A percentile compares a stretch with the other conserved stretches of the same genome.
phyloP scores from a whole-genome alignment of 371 early-diverging fungal genomes.

The Polyrhizophydium stewartii region DNA sequence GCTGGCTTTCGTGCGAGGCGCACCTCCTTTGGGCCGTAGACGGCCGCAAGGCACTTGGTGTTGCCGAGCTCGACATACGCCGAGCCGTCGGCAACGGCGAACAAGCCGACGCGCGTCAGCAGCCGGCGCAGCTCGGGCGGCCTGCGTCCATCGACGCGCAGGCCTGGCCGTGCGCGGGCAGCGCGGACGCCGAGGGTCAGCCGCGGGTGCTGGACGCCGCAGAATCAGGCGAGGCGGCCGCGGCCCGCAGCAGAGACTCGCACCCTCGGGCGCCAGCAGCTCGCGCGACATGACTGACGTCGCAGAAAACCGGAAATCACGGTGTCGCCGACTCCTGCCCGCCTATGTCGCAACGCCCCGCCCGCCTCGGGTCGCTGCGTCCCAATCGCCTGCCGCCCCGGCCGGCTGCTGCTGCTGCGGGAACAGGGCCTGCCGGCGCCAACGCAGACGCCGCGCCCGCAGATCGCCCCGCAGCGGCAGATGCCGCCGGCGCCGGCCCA shows the following conservation, averaged over 20 bases:
- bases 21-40: constrained; percentile 93
- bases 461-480: too few species aligned
- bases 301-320: too few species aligned
- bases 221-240: not conserved
- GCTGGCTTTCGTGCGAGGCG: not conserved
- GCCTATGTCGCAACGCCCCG: too few species aligned
- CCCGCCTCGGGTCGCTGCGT: too few species aligned
- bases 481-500: too few species aligned
- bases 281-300: not conserved
- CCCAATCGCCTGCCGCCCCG: too few species aligned
- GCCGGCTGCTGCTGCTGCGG: too few species aligned
- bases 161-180: constrained; percentile 46
- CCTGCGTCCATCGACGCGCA: constrained; percentile 92
- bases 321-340: too few species aligned
- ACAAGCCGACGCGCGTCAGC: constrained; percentile 70
- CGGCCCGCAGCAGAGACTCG: not conserved
- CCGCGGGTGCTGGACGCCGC: not conserved
- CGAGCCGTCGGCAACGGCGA: constrained; percentile 87
- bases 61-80: constrained; percentile 94
- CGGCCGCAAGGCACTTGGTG: constrained; percentile 86
- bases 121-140: constrained; percentile 86
- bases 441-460: too few species aligned
- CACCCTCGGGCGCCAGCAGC: constrained; percentile 1
- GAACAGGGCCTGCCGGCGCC: too few species aligned
- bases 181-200: not conserved